phyloP scores from a whole-genome alignment of 2,329 filamentous ascomycete genomes.

The Aspergillus terreus region DNA sequence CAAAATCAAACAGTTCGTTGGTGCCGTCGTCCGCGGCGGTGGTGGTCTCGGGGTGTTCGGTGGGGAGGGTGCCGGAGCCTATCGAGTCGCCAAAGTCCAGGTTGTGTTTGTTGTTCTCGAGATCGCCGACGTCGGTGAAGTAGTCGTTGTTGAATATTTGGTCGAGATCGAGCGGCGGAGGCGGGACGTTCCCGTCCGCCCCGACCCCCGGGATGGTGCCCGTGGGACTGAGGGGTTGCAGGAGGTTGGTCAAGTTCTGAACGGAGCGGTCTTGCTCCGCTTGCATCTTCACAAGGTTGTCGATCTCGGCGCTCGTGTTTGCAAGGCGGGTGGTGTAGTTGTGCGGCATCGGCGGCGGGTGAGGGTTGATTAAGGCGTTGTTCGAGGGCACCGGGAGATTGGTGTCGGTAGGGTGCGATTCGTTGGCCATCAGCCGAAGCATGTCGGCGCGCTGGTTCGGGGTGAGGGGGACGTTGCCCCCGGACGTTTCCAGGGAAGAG shows the following conservation, averaged over 20 bases:
- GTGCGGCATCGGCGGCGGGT: conserved; percentile 52
- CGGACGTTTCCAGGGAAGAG: conserved; percentile 42
- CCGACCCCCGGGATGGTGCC: conserved; percentile 70
- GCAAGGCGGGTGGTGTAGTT: conserved; percentile 50
- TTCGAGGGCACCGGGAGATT: conserved; percentile 40
- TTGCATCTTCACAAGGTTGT: conserved; percentile 73
- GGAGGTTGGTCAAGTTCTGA: conserved; percentile 66
- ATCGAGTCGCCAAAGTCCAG: conserved; percentile 21
- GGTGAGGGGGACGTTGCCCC: conserved; percentile 42
- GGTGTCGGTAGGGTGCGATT: conserved; percentile 41
- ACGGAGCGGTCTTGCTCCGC: conserved; percentile 74
- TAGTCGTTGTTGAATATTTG: conserved; percentile 58
- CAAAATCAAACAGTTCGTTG: conserved; percentile 43
- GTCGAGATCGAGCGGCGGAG: conserved; percentile 52
- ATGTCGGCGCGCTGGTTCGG: conserved; percentile 46
- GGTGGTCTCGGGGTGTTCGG: conserved; percentile 12
- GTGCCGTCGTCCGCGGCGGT: conserved; percentile 20
- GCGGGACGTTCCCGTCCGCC: conserved; percentile 39
- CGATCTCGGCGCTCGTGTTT: conserved; percentile 70
- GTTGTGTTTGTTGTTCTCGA: conserved; percentile 27
- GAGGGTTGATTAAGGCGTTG: conserved; percentile 56
- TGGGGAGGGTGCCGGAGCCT: conserved; percentile 13
- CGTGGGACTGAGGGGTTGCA: conserved; percentile 76
- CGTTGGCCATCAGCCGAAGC: conserved; percentile 45
- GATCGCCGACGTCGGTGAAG: conserved; percentile 43